Percentiles rank a stretch among this genome's conserved stretches.
Evolutionary conservation across 1,139 yeast species (phyloP).

Genomic region (Candida tropicalis): DNA sequence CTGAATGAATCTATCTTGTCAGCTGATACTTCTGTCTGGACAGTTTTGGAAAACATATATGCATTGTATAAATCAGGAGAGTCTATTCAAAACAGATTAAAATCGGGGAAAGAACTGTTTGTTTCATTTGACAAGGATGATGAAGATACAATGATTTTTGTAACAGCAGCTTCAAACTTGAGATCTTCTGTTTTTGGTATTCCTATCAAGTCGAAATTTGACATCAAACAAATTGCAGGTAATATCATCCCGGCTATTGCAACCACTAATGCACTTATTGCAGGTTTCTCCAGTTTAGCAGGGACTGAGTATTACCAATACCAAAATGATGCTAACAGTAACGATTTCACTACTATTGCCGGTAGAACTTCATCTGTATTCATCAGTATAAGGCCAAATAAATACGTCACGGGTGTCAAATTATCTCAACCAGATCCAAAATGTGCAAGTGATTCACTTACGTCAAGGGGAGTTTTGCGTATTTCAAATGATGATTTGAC

Average conservation of each 20-base stretch:
- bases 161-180: slow-evolving; percentile 83
- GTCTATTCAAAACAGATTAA: slow-evolving; percentile 53
- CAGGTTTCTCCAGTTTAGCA: slow-evolving; percentile 82
- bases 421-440: slow-evolving; percentile 62
- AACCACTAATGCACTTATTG: slow-evolving; percentile 93
- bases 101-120: slow-evolving; percentile 41
- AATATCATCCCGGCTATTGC: slow-evolving; percentile 98
- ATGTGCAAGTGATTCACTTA: slow-evolving; percentile 78
- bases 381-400: slow-evolving; percentile 63
- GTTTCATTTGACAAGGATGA: slow-evolving; percentile 94
- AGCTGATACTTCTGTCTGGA: slow-evolving; percentile 67
- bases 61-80: slow-evolving; percentile 57
- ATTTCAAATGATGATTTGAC: slow-evolving; percentile 20
- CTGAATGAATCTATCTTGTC: slow-evolving; percentile 26
- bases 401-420: slow-evolving; percentile 66
- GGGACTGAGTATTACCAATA: slow-evolving; percentile 57
- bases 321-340: slow-evolving; percentile 23
- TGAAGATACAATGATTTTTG: slow-evolving; percentile 85
- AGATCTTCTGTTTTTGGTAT: slow-evolving; percentile 76
- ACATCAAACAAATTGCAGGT: slow-evolving; percentile 92
- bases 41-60: slow-evolving; percentile 60
- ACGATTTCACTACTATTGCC: slow-evolving; percentile 20
- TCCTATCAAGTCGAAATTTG: slow-evolving; percentile 76
- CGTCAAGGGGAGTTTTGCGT: slow-evolving; percentile 45
- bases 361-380: slow-evolving; percentile 54